These are phyloP conservation scores for Eucalyptus marginata DNA, from an alignment of 345 rosid species.

Conservation along the genomic window DNA sequence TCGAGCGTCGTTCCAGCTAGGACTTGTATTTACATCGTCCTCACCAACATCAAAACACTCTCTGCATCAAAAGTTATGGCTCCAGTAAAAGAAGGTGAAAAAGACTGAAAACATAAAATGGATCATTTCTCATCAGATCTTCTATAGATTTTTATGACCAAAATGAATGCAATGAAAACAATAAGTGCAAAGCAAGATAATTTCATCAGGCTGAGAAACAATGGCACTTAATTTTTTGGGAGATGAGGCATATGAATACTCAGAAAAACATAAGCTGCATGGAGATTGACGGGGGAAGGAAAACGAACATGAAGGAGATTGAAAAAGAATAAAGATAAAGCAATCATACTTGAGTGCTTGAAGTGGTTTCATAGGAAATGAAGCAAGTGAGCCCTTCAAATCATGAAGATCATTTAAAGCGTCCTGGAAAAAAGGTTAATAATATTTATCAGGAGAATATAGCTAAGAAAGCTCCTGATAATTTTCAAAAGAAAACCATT, in stretches of 20 bases:
- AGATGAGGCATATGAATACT: background rate
- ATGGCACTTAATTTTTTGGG: background rate
- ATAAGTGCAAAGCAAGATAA: background rate
- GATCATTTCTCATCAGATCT: background rate
- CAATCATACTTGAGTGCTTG: constrained; percentile 18
- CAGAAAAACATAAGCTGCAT: background rate
- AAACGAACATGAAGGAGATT: background rate
- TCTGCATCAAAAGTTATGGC: constrained; percentile 27
- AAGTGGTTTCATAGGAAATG: constrained; percentile 83
- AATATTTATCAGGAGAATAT: background rate
- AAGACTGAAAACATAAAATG: background rate
- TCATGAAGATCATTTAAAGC: constrained; percentile 19
- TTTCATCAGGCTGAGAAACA: background rate
- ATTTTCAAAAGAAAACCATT: background rate
- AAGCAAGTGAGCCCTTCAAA: constrained; percentile 61
- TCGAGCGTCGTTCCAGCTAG: constrained; percentile 30
- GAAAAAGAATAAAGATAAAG: background rate
- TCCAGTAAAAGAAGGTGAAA: background rate
- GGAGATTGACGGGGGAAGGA: background rate
- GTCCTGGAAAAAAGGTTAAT: background rate
- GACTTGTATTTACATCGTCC: constrained; percentile 49
- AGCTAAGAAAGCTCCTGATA: background rate
- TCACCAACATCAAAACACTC: constrained; percentile 78
- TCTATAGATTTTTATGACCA: background rate
- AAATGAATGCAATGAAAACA: background rate